These are phyloP conservation scores for Synchytrium microbalum DNA, from an alignment of 371 early-diverging fungal species.

Conservation along the genomic window DNA sequence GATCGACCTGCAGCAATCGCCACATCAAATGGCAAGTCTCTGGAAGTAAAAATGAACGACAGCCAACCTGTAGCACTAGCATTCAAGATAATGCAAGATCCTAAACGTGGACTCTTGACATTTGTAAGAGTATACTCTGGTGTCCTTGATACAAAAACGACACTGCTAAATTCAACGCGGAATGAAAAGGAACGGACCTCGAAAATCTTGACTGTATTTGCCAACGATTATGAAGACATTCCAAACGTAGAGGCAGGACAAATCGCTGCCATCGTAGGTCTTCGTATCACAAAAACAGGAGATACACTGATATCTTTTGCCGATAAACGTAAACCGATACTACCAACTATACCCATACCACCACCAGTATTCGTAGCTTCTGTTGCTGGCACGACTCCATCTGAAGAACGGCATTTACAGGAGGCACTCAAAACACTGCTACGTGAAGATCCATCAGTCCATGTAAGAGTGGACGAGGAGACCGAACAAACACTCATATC, in stretches of 20 bases:
- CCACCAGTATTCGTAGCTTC: conserved; percentile 86
- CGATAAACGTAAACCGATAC: conserved; percentile 39
- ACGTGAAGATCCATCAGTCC: conserved; percentile 87
- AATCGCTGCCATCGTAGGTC: conserved; percentile 83
- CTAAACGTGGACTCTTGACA: conserved; percentile 76
- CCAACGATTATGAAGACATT: conserved; percentile 83
- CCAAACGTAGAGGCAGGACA: conserved; percentile 67
- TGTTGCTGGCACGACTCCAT: conserved; percentile 65
- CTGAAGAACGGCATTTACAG: conserved; percentile 69
- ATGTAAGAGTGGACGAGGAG: conserved; percentile 65
- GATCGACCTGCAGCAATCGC: conserved; percentile 53
- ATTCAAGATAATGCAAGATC: conserved; percentile 86
- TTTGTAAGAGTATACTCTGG: conserved; percentile 93
- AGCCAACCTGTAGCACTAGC: conserved; percentile 75
- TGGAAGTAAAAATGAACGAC: conserved; percentile 26
- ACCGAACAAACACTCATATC: conserved; percentile 85
- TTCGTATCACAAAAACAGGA: conserved; percentile 83
- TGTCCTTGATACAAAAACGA: conserved; percentile 53
- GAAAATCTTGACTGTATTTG: conserved; percentile 86
- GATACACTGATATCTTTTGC: conserved; percentile 60
- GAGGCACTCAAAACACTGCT: conserved; percentile 66
- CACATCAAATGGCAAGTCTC: background rate
- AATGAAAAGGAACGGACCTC: conserved; percentile 69
- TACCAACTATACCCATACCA: conserved; percentile 75
- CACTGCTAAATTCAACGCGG: conserved; percentile 26